A percentile compares a stretch with the other conserved stretches of the same genome.
Conservation (phyloP, 2,329 filamentous ascomycete species). For the Fusarium newnesense region DNA sequence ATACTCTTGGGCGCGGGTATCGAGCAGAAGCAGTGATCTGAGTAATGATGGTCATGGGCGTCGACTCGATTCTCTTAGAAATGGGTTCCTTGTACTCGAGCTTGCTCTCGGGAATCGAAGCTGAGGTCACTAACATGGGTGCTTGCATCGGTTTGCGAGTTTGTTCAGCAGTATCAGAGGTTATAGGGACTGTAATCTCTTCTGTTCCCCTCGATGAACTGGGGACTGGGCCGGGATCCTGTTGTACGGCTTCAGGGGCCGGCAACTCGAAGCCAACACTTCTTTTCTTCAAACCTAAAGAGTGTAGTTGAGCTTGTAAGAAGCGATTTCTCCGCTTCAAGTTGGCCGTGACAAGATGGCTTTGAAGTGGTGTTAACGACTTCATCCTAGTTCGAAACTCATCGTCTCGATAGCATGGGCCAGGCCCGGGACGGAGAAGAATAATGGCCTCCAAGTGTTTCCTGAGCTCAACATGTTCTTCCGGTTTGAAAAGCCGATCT, state of each 20-base stretch:
- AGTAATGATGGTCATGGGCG: accelerated
- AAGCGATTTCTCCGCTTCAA: background rate
- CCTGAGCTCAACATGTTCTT: background rate
- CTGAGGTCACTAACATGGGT: background rate
- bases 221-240: accelerated
- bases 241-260: accelerated
- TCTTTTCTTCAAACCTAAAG: background rate
- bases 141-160: background rate
- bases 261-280: accelerated
- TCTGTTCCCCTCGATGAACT: background rate
- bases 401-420: accelerated
- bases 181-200: accelerated
- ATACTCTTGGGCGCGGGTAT: background rate
- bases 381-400: accelerated
- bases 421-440: accelerated
- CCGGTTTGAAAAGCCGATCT: background rate
- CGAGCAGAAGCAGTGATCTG: background rate
- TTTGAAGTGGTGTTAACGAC: background rate
- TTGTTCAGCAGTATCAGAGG: background rate
- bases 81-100: background rate
- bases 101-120: background rate
- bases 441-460: background rate
- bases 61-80: accelerated
- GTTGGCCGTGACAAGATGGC: background rate
- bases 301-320: background rate